phyloP scores from a whole-genome alignment of 768 basidiomycete genomes.

The Lactarius hatsudake region DNA sequence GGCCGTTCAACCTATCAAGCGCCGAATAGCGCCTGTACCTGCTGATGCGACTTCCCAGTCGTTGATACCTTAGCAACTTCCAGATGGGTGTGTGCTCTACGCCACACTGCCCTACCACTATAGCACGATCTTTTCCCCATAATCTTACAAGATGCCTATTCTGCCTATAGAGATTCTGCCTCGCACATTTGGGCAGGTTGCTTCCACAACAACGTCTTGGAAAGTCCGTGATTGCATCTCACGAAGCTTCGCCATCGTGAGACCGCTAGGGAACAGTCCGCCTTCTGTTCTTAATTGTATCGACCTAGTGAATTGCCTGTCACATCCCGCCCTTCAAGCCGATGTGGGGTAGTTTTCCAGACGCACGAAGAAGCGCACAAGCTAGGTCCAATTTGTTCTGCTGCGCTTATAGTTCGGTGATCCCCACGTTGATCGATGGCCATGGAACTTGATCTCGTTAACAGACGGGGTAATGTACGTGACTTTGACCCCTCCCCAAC shows the following conservation, averaged over 20 bases:
- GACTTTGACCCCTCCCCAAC: neutral
- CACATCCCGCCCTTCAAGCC: neutral
- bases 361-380: neutral
- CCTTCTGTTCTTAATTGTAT: neutral
- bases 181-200: neutral
- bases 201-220: neutral
- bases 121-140: neutral
- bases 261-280: neutral
- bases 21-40: neutral
- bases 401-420: neutral
- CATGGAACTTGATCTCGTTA: neutral
- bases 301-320: neutral
- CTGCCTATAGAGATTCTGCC: neutral
- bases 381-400: neutral
- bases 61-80: constrained; percentile 2
- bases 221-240: constrained; percentile 14
- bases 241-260: neutral
- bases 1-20: neutral
- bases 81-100: neutral
- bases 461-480: constrained; percentile 11
- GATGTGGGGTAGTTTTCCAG: neutral
- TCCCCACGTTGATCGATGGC: neutral
- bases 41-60: neutral
- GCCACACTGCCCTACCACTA: neutral
- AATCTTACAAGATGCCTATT: neutral